phyloP scores from a whole-genome alignment of 345 rosid genomes.

The Microcos paniculata region DNA sequence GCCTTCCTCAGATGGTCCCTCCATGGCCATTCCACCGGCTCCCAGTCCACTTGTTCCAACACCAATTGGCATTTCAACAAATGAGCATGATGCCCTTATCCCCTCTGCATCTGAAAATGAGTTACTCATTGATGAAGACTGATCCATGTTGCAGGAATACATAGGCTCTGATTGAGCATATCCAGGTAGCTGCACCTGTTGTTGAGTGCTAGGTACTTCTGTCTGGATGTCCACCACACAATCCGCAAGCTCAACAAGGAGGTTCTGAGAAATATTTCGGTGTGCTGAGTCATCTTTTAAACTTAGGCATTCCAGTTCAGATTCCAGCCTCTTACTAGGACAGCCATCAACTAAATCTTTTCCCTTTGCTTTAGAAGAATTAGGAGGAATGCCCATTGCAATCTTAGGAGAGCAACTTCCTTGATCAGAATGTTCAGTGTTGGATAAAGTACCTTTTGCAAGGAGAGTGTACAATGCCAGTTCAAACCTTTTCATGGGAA shows the following conservation, averaged over 20 bases:
- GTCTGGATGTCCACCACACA: slow-evolving; percentile 50
- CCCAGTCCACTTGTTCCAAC: slow-evolving; percentile 42
- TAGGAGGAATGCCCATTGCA: slow-evolving; percentile 40
- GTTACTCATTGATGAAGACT: slow-evolving; percentile 36
- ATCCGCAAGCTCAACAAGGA: slow-evolving; percentile 54
- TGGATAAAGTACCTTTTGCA: slow-evolving; percentile 61
- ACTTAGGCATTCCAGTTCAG: slow-evolving; percentile 54
- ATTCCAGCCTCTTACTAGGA: slow-evolving; percentile 48
- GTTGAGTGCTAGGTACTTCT: slow-evolving; percentile 48
- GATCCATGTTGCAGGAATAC: slow-evolving; percentile 36
- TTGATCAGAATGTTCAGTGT: slow-evolving; percentile 55
- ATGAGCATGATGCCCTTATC: slow-evolving; percentile 46
- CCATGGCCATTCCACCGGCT: slow-evolving; percentile 54
- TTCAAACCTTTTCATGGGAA: slow-evolving; percentile 63
- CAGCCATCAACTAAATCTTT: slow-evolving; percentile 44
- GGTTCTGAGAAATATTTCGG: slow-evolving; percentile 36
- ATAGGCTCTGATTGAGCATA: slow-evolving; percentile 41
- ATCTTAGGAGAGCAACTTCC: slow-evolving; percentile 50
- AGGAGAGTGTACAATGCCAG: slow-evolving; percentile 74
- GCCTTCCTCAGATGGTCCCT: slow-evolving; percentile 86
- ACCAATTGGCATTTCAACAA: slow-evolving; percentile 39
- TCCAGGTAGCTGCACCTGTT: slow-evolving; percentile 42
- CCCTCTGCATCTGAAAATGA: slow-evolving; percentile 43
- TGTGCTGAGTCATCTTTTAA: slow-evolving; percentile 44
- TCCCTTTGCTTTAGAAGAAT: slow-evolving; percentile 56